A percentile compares a stretch with the other conserved stretches of the same genome.
These are phyloP conservation scores for Crithidia fasciculata DNA, from an alignment of 208 protist species.

Conservation along the genomic window DNA sequence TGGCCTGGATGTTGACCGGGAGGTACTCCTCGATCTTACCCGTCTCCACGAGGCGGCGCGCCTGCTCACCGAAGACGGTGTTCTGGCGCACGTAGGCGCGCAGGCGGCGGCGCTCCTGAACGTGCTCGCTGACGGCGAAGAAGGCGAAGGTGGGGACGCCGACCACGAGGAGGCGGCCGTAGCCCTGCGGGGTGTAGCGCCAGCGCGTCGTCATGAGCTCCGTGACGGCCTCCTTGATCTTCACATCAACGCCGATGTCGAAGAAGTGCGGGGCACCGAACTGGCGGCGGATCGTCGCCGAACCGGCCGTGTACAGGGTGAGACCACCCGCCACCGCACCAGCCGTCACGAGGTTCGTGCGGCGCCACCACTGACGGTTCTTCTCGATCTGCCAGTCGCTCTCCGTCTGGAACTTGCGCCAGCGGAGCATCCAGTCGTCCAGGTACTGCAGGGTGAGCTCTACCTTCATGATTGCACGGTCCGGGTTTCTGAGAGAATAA, in stretches of 20 bases:
- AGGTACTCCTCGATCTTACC: slow-evolving; percentile 90
- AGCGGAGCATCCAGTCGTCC: slow-evolving; percentile 93
- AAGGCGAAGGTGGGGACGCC: slow-evolving; percentile 75
- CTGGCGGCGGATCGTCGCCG: slow-evolving; percentile 75
- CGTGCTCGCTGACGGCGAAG: slow-evolving; percentile 78
- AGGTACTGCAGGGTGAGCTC: slow-evolving; percentile 90
- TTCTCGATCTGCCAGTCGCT: slow-evolving; percentile 91
- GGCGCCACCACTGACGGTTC: slow-evolving; percentile 87
- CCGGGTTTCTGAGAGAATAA: not conserved
- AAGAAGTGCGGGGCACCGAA: slow-evolving; percentile 90
- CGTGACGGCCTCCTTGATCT: slow-evolving; percentile 65
- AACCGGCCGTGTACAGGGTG: slow-evolving; percentile 73
- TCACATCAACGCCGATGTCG: slow-evolving; percentile 77
- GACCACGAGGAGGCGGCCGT: slow-evolving; percentile 76
- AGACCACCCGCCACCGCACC: slow-evolving; percentile 53
- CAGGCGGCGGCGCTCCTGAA: slow-evolving; percentile 75
- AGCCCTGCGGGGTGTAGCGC: slow-evolving; percentile 88
- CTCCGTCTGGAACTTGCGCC: slow-evolving; percentile 91
- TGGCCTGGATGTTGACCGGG: slow-evolving; percentile 80
- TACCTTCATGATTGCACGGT: slow-evolving; percentile 58
- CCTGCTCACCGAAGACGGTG: slow-evolving; percentile 92
- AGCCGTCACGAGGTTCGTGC: slow-evolving; percentile 56
- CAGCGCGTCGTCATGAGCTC: slow-evolving; percentile 68
- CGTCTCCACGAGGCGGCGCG: slow-evolving; percentile 73
- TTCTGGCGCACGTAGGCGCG: slow-evolving; percentile 78